Conservation (phyloP, 345 rosid species). For the Citropsis articulata region DNA sequence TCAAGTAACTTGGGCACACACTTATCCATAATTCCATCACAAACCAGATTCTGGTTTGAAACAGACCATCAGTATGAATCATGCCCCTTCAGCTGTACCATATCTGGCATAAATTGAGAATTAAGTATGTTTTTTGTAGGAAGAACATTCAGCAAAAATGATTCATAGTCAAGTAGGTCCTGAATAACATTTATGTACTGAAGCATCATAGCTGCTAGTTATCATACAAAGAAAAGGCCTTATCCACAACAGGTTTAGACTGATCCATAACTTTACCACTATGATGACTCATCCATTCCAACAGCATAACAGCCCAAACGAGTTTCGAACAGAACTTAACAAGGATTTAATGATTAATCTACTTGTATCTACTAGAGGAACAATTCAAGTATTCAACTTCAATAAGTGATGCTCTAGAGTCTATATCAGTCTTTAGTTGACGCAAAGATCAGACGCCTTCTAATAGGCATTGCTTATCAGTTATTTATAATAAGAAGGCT, state of each 20-base stretch:
- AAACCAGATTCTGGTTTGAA: neutral
- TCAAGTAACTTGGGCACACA: neutral
- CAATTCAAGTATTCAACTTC: neutral
- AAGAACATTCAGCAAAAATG: neutral
- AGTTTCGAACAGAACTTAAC: neutral
- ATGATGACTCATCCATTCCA: neutral
- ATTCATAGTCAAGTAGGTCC: neutral
- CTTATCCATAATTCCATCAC: neutral
- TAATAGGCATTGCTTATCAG: neutral
- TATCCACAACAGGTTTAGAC: neutral
- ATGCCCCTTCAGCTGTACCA: neutral
- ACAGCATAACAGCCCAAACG: neutral
- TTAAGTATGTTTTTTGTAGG: neutral
- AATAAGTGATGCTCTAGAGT: neutral
- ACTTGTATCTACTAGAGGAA: neutral
- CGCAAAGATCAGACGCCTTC: neutral
- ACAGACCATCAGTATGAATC: neutral
- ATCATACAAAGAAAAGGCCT: neutral
- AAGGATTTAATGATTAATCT: neutral
- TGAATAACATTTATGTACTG: neutral
- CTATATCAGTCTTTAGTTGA: neutral
- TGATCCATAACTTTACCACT: neutral
- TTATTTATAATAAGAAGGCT: neutral
- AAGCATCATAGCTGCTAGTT: neutral
- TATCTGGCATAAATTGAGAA: neutral